Base-by-base conservation (phyloP, 2,329 filamentous ascomycete species). In the Arthroderma sp. region DNA sequence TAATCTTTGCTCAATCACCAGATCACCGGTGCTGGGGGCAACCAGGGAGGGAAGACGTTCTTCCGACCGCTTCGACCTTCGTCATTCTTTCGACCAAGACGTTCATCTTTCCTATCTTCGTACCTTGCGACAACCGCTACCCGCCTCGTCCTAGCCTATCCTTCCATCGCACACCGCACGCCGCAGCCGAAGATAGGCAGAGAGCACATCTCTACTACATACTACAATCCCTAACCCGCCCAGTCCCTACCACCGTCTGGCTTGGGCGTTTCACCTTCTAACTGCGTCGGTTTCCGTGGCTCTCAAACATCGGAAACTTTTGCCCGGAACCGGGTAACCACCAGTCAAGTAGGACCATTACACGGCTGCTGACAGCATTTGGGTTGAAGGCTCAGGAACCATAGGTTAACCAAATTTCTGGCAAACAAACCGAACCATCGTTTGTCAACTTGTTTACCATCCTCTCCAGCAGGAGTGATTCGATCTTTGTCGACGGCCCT, bases 251-350 rank as follows among this genome's bases (percentile, higher is more conserved):
- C 35, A 11, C 15, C 35, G 35, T 38, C 44, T 51, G 44, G 23
- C 23, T 33, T 51, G 28, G 44, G 17, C 44, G 44, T 51, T 33
- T 51, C 44, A 51, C 25, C 44, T 33, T 25, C 21, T 23, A 31
- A 11, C 44, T 51, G 28, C 44, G 44, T 51, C 44, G 44, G 44
- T 51, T 51, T 51, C 44, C 44, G 44, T 51, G 44, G 44, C 44
- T 51, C 44, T 51, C 44, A 51, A 51, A 51, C 44, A 51, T 51
- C 44, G 44, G 44, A 51, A 51, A 51, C 44, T 51, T n/a, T 51
- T 51, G 44, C 44, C 44, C 25, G 44, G n/a, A 33, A n/a, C 44
- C 23, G 28, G 44, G 44, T 51, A 51, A 51, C 44, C 44, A 19
- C 44, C 23, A 25, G 15, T 19, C 44, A 31, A 51, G 28, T 51